Percentiles rank a stretch among this genome's conserved stretches.
Conservation (phyloP, 768 basidiomycete species). For the Pisolithus orientalis region DNA sequence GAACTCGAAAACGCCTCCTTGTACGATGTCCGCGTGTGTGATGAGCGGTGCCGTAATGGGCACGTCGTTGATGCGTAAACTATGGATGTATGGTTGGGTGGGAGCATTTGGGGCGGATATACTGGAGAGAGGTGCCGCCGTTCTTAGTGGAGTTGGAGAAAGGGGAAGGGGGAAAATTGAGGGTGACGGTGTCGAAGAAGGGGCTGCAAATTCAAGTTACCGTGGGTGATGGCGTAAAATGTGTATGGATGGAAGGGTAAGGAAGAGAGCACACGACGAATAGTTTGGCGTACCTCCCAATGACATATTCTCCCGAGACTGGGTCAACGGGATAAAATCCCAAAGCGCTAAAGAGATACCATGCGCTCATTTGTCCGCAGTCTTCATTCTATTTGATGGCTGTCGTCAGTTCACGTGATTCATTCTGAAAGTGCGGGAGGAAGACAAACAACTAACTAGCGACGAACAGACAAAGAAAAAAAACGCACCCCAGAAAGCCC, state of each 20-base stretch:
- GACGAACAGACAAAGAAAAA: background rate
- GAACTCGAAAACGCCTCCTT: slow-evolving; percentile 54
- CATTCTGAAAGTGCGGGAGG: too few species aligned
- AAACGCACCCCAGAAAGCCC: slow-evolving; percentile 65
- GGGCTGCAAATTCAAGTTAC: slow-evolving; percentile 25
- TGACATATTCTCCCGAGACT: slow-evolving; percentile 65
- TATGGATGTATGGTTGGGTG: slow-evolving; percentile 54
- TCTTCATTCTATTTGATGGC: slow-evolving; percentile 62
- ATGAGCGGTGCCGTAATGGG: slow-evolving; percentile 42
- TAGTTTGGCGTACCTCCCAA: slow-evolving; percentile 53
- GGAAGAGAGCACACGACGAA: background rate
- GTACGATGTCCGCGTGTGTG: slow-evolving; percentile 51
- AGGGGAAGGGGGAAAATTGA: slow-evolving; percentile 25
- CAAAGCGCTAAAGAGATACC: slow-evolving; percentile 79
- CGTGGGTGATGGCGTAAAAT: too few species aligned
- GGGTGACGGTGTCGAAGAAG: slow-evolving; percentile 47
- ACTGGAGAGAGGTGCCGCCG: slow-evolving; percentile 26
- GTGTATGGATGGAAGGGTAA: too few species aligned
- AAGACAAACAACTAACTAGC: background rate
- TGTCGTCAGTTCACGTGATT: background rate
- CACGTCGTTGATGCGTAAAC: slow-evolving; percentile 50
- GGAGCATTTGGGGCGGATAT: slow-evolving; percentile 55
- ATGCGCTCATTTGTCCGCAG: slow-evolving; percentile 87
- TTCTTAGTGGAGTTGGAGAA: too few species aligned
- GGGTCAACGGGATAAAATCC: slow-evolving; percentile 87